Base-by-base conservation (phyloP, 305 asterid genomes). In the Stenogyne calaminthoides region DNA sequence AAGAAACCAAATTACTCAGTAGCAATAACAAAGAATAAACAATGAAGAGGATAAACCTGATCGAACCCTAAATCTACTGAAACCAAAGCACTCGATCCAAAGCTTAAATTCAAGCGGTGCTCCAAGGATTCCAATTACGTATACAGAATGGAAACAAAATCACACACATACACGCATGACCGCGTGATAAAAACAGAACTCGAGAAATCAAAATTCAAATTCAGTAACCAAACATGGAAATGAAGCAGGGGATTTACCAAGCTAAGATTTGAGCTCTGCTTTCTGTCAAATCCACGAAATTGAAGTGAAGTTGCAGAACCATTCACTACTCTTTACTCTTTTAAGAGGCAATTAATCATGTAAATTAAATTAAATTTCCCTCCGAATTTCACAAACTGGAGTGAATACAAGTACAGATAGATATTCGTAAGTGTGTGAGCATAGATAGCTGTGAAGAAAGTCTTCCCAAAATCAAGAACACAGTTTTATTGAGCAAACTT, bases 1-100 rank as follows among this genome's bases (percentile, higher is more conserved):
- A 46, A 15, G 0, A n/a, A 10, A 10, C 9, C 18, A 2, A 29
- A 29, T 1, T 2, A 29, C 2, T 29, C 34, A 29, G 62, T 32
- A 59, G 51, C 47, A 58, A 8, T 19, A 15, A 58, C 42, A 59
- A 6, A 55, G 67, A 57, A 29, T 3, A 10, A 64, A 42, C 7
- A 46, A 54, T 9, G n/a, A 42, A n/a, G 18, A 64, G 52, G 52
- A 51, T 19, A 69, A 69, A 84, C 71, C 70, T 70, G 74, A 86
- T 78, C 76, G 58, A 81, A 68, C 83, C 86, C 85, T 80, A 84
- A 82, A 77, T 78, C 79, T 56, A 16, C 63, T 3, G 63, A 19
- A 19, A 25, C 19, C 22, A 20, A 69, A 44, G n/a, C 74, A 78
- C 71, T 64, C 79, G 82, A 84, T 80, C 84, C 71, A 80, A 70